These are phyloP conservation scores for Lodderomyces theae DNA, from an alignment of 1,139 yeast species.

Conservation along the genomic window DNA sequence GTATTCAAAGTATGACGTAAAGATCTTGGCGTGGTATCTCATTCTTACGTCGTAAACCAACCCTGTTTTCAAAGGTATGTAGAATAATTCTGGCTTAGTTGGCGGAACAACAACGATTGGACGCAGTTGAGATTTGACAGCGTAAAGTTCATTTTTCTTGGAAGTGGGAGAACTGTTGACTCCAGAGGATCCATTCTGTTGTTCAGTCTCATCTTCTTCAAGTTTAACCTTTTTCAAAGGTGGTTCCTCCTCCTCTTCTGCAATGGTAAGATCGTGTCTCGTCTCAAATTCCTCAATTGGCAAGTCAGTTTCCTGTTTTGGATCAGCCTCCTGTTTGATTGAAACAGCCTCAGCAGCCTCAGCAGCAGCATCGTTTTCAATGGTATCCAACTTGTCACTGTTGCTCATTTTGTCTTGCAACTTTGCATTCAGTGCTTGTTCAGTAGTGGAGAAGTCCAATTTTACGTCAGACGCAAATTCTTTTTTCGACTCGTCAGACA, in stretches of 20 bases:
- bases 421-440: not conserved
- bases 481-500: conserved; percentile 3
- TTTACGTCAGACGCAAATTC: conserved; percentile 3
- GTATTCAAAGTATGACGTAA: conserved; percentile 87
- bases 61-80: conserved; percentile 83
- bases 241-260: conserved; percentile 10
- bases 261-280: not conserved
- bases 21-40: conserved; percentile 95
- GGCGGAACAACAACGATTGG: conserved; percentile 52
- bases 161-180: not conserved
- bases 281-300: not conserved
- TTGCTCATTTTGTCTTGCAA: not conserved
- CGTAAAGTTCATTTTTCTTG: not conserved
- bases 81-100: conserved; percentile 54
- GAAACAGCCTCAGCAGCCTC: not conserved
- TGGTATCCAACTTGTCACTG: not conserved
- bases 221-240: conserved; percentile 13
- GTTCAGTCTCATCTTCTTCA: conserved; percentile 6
- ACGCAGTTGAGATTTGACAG: conserved; percentile 11
- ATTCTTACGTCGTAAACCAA: conserved; percentile 93
- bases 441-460: not conserved
- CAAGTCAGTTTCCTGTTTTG: not conserved
- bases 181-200: conserved; percentile 4
- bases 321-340: not conserved
- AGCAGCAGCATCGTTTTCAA: not conserved